Conservation (phyloP, 2,329 filamentous ascomycete genomes). For the Oidium heveae region DNA sequence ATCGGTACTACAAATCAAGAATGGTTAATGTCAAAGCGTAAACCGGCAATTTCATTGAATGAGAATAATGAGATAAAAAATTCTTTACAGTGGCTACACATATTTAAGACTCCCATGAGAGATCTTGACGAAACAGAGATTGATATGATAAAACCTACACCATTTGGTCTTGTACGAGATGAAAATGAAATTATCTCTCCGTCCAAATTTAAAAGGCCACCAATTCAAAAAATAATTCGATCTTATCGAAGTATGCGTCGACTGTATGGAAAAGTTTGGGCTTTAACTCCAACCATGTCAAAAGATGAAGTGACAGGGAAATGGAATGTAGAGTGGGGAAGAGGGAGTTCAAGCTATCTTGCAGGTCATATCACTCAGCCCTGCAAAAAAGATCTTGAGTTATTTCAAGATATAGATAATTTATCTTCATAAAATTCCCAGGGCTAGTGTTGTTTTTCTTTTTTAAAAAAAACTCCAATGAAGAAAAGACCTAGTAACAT, state of each 20-base stretch:
- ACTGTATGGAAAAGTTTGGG: slow-evolving; percentile 22
- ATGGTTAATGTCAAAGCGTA: slow-evolving; percentile 6
- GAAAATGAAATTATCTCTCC: slow-evolving; percentile 5
- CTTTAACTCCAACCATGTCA: slow-evolving; percentile 19
- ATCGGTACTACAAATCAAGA: slow-evolving; percentile 11
- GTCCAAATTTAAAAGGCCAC: slow-evolving; percentile 1
- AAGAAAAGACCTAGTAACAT: no score
- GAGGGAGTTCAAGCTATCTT: slow-evolving; percentile 9
- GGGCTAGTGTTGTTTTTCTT: no score
- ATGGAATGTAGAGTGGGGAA: slow-evolving; percentile 22
- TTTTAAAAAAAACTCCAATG: no score
- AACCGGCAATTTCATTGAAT: not conserved
- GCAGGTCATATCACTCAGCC: slow-evolving; percentile 10
- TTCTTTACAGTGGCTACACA: slow-evolving; percentile 1
- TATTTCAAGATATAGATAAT: slow-evolving; percentile 23
- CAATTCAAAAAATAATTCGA: not conserved
- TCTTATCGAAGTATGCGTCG: slow-evolving; percentile 20
- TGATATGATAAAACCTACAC: not conserved
- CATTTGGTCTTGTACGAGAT: not conserved
- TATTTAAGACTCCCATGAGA: slow-evolving; percentile 2
- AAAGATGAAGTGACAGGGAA: slow-evolving; percentile 11
- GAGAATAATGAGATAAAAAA: not conserved
- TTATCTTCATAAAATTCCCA: no score
- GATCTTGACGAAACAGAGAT: not conserved
- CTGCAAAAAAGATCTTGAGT: slow-evolving; percentile 14